phyloP scores from a whole-genome alignment of 2,329 filamentous ascomycete genomes.

The Apiospora hydei region DNA sequence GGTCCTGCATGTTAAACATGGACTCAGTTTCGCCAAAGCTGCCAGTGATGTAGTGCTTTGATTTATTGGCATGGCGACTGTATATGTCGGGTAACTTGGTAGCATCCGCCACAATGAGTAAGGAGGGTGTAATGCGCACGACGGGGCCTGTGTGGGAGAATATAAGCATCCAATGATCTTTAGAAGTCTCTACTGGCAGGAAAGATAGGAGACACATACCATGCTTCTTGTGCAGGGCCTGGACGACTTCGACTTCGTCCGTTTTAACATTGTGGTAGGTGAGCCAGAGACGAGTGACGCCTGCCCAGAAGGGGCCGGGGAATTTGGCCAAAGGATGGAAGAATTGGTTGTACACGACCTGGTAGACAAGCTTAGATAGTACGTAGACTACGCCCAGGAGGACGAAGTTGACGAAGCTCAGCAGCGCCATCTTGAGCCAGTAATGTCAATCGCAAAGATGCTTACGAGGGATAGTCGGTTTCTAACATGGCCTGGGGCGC shows the following conservation, averaged over 20 bases:
- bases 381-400: conserved; percentile 45
- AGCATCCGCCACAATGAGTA: conserved; percentile 60
- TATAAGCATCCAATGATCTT: background rate
- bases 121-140: conserved; percentile 59
- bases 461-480: background rate
- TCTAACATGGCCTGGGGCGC: background rate
- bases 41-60: conserved; percentile 64
- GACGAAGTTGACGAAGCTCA: conserved; percentile 43
- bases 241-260: conserved; percentile 51
- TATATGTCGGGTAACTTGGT: conserved; percentile 64
- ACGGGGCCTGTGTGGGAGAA: conserved; percentile 52
- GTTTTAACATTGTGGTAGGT: conserved; percentile 57
- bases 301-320: conserved; percentile 62
- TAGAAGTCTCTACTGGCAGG: too few species aligned
- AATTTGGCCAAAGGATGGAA: conserved; percentile 60
- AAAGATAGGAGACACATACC: conserved; percentile 43
- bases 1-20: conserved; percentile 64
- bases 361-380: conserved; percentile 47
- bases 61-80: conserved; percentile 62
- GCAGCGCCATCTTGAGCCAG: conserved; percentile 42
- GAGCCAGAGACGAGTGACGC: conserved; percentile 61
- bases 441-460: background rate
- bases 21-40: conserved; percentile 62
- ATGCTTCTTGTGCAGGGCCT: conserved; percentile 55
- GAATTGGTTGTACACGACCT: conserved; percentile 57